Evolutionary conservation across 2,329 filamentous ascomycete genomes (phyloP).

Genomic region (Podosphaera xanthii): DNA sequence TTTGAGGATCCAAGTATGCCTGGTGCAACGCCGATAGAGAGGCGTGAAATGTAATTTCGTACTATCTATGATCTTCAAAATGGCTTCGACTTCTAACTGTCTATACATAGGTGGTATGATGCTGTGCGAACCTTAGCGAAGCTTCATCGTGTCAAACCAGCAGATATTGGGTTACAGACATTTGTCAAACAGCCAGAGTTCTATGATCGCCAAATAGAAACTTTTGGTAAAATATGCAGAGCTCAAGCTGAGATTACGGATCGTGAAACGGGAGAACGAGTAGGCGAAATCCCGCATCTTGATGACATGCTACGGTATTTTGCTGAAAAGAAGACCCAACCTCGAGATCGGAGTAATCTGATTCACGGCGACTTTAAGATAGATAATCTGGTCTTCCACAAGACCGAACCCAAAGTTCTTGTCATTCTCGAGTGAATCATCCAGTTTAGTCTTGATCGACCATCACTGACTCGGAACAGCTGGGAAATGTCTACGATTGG

Average conservation of each 20-base stretch:
- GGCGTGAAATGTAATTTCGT: constrained; percentile 38
- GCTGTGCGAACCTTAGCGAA: constrained; percentile 65
- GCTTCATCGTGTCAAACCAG: constrained; percentile 54
- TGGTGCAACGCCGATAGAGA: constrained; percentile 40
- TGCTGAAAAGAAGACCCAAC: constrained; percentile 41
- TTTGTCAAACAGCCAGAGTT: constrained; percentile 61
- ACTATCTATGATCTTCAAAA: no score
- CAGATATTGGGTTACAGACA: constrained; percentile 39
- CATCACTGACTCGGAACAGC: constrained; percentile 16
- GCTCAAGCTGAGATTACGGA: constrained; percentile 58
- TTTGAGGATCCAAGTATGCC: constrained; percentile 76
- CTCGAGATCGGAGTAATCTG: constrained; percentile 52
- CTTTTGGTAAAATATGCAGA: constrained; percentile 55
- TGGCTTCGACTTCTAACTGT: not conserved
- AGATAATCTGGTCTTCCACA: constrained; percentile 75
- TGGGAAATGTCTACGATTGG: constrained; percentile 98
- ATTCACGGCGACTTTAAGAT: constrained; percentile 97
- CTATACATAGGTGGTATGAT: constrained; percentile 43
- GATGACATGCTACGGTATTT: constrained; percentile 64
- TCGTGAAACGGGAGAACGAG: constrained; percentile 49
- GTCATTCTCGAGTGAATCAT: constrained; percentile 59
- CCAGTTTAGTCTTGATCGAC: not conserved
- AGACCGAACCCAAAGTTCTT: constrained; percentile 68
- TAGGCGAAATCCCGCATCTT: constrained; percentile 69
- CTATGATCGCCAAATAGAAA: constrained; percentile 67